These are phyloP conservation scores for Eucalyptus caleyi DNA, from an alignment of 345 rosid species.

Conservation along the genomic window DNA sequence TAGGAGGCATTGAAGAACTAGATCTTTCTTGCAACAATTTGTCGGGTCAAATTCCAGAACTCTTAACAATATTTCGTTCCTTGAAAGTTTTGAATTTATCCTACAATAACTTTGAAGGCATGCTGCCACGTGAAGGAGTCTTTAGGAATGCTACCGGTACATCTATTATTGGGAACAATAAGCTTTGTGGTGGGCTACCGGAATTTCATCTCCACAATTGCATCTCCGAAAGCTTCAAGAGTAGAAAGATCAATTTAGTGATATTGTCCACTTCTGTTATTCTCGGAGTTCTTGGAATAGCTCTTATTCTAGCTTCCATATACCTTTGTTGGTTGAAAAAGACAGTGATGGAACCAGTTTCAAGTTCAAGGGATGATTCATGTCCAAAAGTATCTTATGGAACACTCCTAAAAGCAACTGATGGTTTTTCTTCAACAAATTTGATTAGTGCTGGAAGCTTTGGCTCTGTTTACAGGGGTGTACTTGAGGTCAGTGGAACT, in stretches of 20 bases:
- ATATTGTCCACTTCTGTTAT: background rate
- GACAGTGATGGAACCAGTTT: background rate
- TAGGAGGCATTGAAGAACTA: background rate
- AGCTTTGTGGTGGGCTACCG: accelerated
- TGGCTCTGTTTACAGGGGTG: background rate
- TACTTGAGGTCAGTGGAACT: background rate
- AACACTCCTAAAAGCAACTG: background rate
- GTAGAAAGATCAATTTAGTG: background rate
- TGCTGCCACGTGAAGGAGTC: background rate
- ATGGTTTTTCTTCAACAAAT: background rate
- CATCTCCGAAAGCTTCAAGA: background rate
- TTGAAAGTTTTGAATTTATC: background rate
- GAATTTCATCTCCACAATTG: background rate
- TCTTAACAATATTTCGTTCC: background rate
- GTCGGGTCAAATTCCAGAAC: background rate
- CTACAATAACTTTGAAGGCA: background rate
- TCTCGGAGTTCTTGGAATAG: background rate
- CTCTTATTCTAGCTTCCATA: background rate
- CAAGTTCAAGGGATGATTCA: background rate
- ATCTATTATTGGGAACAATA: background rate
- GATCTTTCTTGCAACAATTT: background rate
- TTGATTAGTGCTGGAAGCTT: background rate
- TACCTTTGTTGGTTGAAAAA: background rate
- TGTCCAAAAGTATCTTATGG: background rate
- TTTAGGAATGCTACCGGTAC: background rate